Base-by-base conservation (phyloP, 2,329 filamentous ascomycete species). In the Hypoxylon sp. region DNA sequence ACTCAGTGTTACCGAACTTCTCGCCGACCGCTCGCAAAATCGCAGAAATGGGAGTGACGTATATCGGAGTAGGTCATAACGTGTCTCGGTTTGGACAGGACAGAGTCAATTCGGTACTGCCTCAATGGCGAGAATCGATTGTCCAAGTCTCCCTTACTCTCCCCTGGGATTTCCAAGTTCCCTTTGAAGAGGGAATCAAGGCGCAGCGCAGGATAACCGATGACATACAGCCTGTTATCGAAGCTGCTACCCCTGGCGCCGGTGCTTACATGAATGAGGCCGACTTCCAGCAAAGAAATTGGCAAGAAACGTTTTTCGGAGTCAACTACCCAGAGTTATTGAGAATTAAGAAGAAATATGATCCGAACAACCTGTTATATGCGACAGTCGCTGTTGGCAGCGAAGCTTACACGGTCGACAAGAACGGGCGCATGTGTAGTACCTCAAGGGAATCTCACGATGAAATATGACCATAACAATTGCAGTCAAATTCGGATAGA, bases 321-420 rank as follows among this genome's bases (percentile, higher is more conserved):
- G 65, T 37, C 0, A 81, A 81, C 52, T 82, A 83, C 58, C 54
- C 64, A 0, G 62, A 69, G 3, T 65, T 83, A 39, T 26, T 77
- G 13, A 52, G 31, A 0, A 75, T 86, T 26, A 86, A 86, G 78
- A 68, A 78, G 9, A 79, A 76, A 54, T 84, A 81, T 70, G 84
- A 84, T 72, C 74, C 80, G 3, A 29, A 76, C 2, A 73, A 72
- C 2, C 29, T 84, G 1, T 83, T 82, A 31, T 82, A 82, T 51
- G 82, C 80, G 14, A 75, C 72, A 1, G 79, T 78, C 0, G 80
- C 75, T 9, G 82, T 85, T 1, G 83, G 83, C 0, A 82, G 80
- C 68, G 82, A 84, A 11, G 72, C 71, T 3, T 85, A 82, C 82
- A 70, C 67, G 2, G 78, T 82, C 11, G 74, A 72, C 5, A 75